Evolutionary conservation across 495 filamentous ascomycete genomes (phyloP).

Genomic region (Xylaria longipes): DNA sequence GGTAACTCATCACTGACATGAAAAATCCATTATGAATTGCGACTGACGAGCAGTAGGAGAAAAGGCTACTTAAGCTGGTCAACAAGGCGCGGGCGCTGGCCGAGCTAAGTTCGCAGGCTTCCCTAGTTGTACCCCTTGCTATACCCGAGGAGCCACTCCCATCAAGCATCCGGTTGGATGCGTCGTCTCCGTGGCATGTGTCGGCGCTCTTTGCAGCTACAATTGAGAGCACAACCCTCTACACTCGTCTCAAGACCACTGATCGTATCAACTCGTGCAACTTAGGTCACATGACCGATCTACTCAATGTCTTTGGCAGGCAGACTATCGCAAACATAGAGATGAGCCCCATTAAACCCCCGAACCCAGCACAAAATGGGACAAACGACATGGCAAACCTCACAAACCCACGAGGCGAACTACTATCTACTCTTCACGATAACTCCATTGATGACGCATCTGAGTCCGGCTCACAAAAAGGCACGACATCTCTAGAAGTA

Average conservation of each 20-base stretch:
- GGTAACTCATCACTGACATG: slow-evolving; percentile 45
- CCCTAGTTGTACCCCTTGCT: slow-evolving; percentile 80
- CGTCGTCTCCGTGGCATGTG: slow-evolving; percentile 76
- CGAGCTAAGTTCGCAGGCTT: slow-evolving; percentile 71
- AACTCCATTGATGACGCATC: slow-evolving; percentile 30
- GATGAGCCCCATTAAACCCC: slow-evolving; percentile 49
- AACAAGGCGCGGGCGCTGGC: slow-evolving; percentile 75
- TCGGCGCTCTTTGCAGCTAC: slow-evolving; percentile 79
- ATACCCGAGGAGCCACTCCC: slow-evolving; percentile 65
- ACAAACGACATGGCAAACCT: slow-evolving; percentile 30
- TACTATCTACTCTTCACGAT: slow-evolving; percentile 24
- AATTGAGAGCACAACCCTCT: slow-evolving; percentile 80
- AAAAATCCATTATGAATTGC: neutral
- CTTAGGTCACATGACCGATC: slow-evolving; percentile 69
- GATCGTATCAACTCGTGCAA: slow-evolving; percentile 51
- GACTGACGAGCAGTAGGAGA: slow-evolving; percentile 51
- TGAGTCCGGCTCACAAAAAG: slow-evolving; percentile 40
- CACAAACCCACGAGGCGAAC: slow-evolving; percentile 30
- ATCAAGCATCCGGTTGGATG: slow-evolving; percentile 65
- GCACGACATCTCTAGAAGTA: slow-evolving; percentile 58
- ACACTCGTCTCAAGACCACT: slow-evolving; percentile 68
- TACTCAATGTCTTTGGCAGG: slow-evolving; percentile 76
- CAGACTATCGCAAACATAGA: slow-evolving; percentile 81
- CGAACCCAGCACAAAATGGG: slow-evolving; percentile 29
- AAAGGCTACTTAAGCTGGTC: slow-evolving; percentile 56